phyloP scores from a whole-genome alignment of 2,329 filamentous ascomycete genomes.

The Botrytis byssoidea region DNA sequence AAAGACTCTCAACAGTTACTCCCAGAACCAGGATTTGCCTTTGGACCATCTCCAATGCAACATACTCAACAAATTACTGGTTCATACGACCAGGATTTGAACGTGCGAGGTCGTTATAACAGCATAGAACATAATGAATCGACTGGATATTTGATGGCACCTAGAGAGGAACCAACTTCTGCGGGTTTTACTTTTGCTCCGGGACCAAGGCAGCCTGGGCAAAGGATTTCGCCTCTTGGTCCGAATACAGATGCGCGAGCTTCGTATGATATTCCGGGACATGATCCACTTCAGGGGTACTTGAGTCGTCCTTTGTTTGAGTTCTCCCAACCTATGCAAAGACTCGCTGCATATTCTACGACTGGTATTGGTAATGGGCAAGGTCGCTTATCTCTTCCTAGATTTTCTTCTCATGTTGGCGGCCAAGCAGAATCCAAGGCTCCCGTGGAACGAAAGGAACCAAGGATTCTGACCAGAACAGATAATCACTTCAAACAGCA shows the following conservation, averaged over 20 bases:
- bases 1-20: background rate
- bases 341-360: background rate
- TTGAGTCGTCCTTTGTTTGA: slow-evolving; percentile 8
- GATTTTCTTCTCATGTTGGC: background rate
- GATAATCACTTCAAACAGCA: slow-evolving; percentile 32
- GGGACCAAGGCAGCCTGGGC: background rate
- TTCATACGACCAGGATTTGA: background rate
- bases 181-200: slow-evolving; percentile 6
- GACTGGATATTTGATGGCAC: slow-evolving; percentile 2
- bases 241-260: background rate
- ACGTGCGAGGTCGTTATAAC: background rate
- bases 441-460: slow-evolving; percentile 9
- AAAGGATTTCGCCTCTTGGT: background rate
- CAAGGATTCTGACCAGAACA: slow-evolving; percentile 27
- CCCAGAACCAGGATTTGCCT: background rate
- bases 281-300: background rate
- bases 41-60: slow-evolving; percentile 7
- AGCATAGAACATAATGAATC: background rate
- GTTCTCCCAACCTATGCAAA: background rate
- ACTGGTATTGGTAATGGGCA: background rate
- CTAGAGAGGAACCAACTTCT: background rate
- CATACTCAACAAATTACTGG: background rate
- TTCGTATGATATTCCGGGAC: background rate
- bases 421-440: slow-evolving; percentile 2
- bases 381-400: slow-evolving; percentile 15